Evolutionary conservation across 164 flowering plant genomes (phyloP), one percentile per base, ranked within the genome.

Genomic region (Stephania japonica): DNA sequence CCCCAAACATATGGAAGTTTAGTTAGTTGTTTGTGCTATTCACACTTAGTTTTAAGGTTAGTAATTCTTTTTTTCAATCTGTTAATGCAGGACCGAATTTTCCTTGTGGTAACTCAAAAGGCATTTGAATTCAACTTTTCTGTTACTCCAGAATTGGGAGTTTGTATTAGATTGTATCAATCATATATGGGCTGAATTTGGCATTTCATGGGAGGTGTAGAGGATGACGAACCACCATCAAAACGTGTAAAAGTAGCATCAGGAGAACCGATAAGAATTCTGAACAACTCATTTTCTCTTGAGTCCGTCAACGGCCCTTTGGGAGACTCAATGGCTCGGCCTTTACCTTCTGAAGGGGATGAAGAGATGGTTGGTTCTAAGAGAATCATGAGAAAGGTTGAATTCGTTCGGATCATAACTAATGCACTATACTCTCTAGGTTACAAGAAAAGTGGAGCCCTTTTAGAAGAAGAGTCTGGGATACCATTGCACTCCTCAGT

Each of bases 191-290:
- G 95, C 89, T 91, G 89, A 90, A 74, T 78, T 81, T 73, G 73
- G 80, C 89, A 85, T 90, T 92, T 92, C 94, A 94, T 94, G 98
- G 97, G 97, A 89, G 93, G 87, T 85, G 82, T 84, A 80, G 96
- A 87, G 79, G 94, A 90, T 72, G 84, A 80, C 81, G 93, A 88
- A 85, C 97, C 94, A 83, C 90, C 92, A 67, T 80, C 83, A 62
- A 93, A 93, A 81, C 97, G 97, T 67, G 78, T 85, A 78, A 93
- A 90, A 86, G 75, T 82, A 32, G 80, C 93, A 50, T 78, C 85
- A 62, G 82, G 73, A 77, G 82, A 79, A 63, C 69, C 78, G 77
- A 77, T 69, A 67, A 80, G 85, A 73, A 74, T 82, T 43, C 82
- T 85, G 0, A 80, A 83, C 82, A 80, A 83, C 72, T 76, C 68